phyloP scores from a whole-genome alignment of 768 basidiomycete genomes.

The Hirschioporus abietinus region DNA sequence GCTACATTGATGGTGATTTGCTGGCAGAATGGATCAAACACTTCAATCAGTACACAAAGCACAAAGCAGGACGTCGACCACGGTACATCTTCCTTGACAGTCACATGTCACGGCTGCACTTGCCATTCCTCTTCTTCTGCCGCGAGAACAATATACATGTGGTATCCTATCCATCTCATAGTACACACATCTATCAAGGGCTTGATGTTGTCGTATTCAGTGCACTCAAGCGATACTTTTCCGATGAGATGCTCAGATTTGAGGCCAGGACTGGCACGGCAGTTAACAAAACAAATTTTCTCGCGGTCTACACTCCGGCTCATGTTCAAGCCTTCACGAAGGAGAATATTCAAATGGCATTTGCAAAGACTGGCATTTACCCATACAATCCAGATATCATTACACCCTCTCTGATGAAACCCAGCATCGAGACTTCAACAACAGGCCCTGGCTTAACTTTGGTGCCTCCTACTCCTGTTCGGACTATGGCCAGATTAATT shows the following conservation, averaged over 20 bases:
- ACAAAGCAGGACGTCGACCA: slow-evolving; percentile 25
- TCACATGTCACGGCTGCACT: slow-evolving; percentile 38
- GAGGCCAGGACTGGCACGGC: slow-evolving; percentile 18
- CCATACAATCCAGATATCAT: slow-evolving; percentile 33
- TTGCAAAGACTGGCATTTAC: slow-evolving; percentile 32
- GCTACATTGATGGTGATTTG: slow-evolving; percentile 34
- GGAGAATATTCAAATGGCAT: slow-evolving; percentile 30
- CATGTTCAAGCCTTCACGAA: slow-evolving; percentile 24
- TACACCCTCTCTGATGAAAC: slow-evolving; percentile 28
- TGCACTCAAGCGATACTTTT: slow-evolving; percentile 27
- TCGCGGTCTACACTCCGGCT: slow-evolving; percentile 28
- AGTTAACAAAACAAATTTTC: slow-evolving; percentile 33
- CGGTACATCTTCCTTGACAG: slow-evolving; percentile 39
- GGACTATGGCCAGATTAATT: slow-evolving; percentile 17
- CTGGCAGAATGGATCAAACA: slow-evolving; percentile 32
- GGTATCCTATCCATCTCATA: slow-evolving; percentile 41
- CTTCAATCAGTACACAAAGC: slow-evolving; percentile 34
- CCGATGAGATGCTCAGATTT: slow-evolving; percentile 21
- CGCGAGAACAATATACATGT: slow-evolving; percentile 31
- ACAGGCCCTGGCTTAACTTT: slow-evolving; percentile 19
- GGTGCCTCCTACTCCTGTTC: slow-evolving; percentile 20
- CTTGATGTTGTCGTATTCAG: slow-evolving; percentile 36
- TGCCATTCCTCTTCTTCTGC: slow-evolving; percentile 34
- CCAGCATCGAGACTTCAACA: slow-evolving; percentile 27
- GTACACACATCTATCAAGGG: slow-evolving; percentile 40